Base-by-base conservation (phyloP, 345 rosid species). In the Syzygium oleosum region DNA sequence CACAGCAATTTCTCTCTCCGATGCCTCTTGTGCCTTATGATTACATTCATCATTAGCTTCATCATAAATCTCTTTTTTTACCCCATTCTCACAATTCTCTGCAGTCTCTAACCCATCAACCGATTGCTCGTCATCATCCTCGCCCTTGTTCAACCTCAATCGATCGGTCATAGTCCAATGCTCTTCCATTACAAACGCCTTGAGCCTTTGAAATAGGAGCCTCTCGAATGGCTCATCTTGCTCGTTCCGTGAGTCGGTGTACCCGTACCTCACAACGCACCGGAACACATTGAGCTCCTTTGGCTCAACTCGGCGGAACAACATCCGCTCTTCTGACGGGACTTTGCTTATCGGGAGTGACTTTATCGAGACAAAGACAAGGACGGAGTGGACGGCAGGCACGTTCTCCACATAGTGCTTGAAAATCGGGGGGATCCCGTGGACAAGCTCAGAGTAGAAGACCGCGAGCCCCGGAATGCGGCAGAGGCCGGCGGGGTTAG, bases 181-280 rank as follows among this genome's bases (percentile, higher is more conserved):
- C 65, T 93, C 92, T 13, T 91, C 90, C 87, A 80, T 59, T 2
- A 92, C 86, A 46, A 93, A 93, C 51, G 89, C 88, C 63, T 91
- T 92, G 54, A 93, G 56, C 17, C 88, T 85, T 29, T 88, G 89
- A 13, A 91, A 77, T 46, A 92, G 59, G 31, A 46, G 52, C 23
- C 11, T 51, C 86, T 90, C 90, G 17, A 92, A 92, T 7, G 85
- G 29, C 52, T 90, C 89, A 5, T 77, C 84, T n/a, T 65, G 56
- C 85, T 89, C 86, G 19, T 87, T 85, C 43, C 88, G 27, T 22
- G 88, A 85, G 49, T 90, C 90, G 7, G 22, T 87, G 87, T 90
- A 92, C 22, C 92, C 92, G 29, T 92, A 89, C 54, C 93, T 85
- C 41, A 88, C 93, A 1, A 91, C 84, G 17, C 93, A 90, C 13